Conservation (phyloP, 768 basidiomycete genomes). For the Rossbeevera mucosa region DNA sequence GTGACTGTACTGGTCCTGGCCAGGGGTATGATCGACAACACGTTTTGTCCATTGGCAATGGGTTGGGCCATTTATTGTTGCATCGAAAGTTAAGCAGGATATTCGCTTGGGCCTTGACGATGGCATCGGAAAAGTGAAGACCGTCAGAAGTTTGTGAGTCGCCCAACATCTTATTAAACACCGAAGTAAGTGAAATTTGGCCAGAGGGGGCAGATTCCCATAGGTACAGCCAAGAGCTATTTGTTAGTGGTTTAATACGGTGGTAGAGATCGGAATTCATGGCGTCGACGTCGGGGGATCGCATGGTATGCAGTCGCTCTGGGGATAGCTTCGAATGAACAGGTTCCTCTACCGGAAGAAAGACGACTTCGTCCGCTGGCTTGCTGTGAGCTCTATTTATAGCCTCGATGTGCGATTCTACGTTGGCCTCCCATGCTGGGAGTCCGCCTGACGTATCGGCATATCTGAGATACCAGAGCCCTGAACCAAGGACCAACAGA, state of each 20-base stretch:
- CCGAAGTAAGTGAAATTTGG: conserved; percentile 60
- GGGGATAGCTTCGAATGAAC: conserved; percentile 60
- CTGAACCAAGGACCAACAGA: conserved; percentile 78
- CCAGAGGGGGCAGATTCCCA: conserved; percentile 16
- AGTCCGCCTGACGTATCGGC: conserved; percentile 67
- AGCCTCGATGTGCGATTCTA: conserved; percentile 58
- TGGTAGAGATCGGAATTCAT: conserved; percentile 87
- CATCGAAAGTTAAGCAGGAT: conserved; percentile 78
- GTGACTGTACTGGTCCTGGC: conserved; percentile 51
- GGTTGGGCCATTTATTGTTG: conserved; percentile 63
- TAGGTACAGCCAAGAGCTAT: conserved; percentile 30
- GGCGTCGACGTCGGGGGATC: conserved; percentile 74
- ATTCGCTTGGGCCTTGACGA: conserved; percentile 67
- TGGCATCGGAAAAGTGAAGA: conserved; percentile 65
- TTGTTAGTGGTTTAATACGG: conserved; percentile 44
- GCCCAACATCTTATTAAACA: conserved; percentile 78
- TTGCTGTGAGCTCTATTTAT: conserved; percentile 35
- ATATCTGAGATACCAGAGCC: conserved; percentile 87
- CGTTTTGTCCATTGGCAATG: conserved; percentile 66
- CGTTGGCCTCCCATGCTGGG: conserved; percentile 69
- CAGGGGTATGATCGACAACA: conserved; percentile 77
- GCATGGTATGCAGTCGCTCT: conserved; percentile 65
- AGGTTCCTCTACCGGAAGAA: conserved; percentile 75
- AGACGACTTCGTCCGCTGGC: conserved; percentile 67
- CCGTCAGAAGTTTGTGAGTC: conserved; percentile 77